Evolutionary conservation across 2,329 filamentous ascomycete genomes (phyloP).

Genomic region (Penicillium sp.): DNA sequence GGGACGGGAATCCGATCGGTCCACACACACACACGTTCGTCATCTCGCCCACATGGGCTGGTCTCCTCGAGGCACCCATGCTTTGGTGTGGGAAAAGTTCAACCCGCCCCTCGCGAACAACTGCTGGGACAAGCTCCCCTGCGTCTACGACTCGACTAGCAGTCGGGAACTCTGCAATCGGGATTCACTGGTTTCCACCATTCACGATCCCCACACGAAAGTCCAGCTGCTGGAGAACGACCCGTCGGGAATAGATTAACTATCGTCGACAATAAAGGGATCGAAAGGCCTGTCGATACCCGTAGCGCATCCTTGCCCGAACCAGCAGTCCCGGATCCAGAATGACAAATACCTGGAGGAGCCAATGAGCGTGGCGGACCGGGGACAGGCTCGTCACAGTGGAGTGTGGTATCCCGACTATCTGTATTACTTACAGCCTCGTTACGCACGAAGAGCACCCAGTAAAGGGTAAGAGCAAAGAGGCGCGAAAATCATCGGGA

Average conservation of each 20-base stretch:
- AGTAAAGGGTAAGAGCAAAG: neutral
- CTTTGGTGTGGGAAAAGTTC: too few species aligned
- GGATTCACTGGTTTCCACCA: too few species aligned
- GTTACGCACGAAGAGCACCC: conserved; percentile 1
- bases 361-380: conserved; percentile 13
- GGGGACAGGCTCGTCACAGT: conserved; percentile 15
- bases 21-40: conserved; percentile 24
- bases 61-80: too few species aligned
- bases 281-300: conserved; percentile 12
- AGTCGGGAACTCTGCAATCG: too few species aligned
- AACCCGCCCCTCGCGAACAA: too few species aligned
- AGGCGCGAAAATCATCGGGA: neutral
- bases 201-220: too few species aligned
- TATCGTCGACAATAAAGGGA: conserved; percentile 9
- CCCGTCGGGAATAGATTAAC: conserved; percentile 23
- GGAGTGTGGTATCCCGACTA: conserved; percentile 1
- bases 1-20: conserved; percentile 23
- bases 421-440: conserved; percentile 1
- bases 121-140: too few species aligned
- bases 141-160: too few species aligned
- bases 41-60: conserved; percentile 21
- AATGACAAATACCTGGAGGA: conserved; percentile 25
- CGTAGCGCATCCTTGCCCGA: conserved; percentile 18
- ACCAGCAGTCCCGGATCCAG: conserved; percentile 8
- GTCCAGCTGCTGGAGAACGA: too few species aligned